Conservation (phyloP, 2,329 filamentous ascomycete species). For the Scorias spongiosa region DNA sequence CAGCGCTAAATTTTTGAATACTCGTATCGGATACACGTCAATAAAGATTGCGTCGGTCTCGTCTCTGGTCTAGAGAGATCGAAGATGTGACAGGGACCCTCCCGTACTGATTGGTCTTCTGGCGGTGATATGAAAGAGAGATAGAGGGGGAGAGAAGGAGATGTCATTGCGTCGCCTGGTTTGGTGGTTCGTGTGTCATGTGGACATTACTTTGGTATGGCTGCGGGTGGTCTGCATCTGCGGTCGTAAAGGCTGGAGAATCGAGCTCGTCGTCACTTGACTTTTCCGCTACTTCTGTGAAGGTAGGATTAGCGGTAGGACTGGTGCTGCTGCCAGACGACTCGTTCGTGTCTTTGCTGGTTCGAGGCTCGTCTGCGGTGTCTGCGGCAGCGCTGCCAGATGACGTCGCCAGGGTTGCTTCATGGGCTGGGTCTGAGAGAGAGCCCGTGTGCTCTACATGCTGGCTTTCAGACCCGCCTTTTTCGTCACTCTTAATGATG, state of each 20-base stretch:
- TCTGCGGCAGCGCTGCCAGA: not conserved
- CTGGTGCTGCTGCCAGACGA: not conserved
- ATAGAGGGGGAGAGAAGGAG: not conserved
- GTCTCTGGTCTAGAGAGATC: too few relatives aligned
- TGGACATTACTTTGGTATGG: not conserved
- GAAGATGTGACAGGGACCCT: too few relatives aligned
- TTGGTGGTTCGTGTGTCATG: not conserved
- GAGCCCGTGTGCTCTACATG: constrained; percentile 22
- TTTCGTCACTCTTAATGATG: constrained; percentile 57
- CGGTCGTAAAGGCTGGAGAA: not conserved
- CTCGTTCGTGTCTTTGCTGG: not conserved
- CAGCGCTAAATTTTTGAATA: too few relatives aligned
- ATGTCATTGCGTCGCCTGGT: not conserved
- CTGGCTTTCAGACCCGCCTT: constrained; percentile 22
- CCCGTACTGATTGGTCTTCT: too few relatives aligned
- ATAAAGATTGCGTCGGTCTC: too few relatives aligned
- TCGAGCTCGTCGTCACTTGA: not conserved
- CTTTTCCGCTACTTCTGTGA: not conserved
- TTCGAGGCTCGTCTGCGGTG: not conserved
- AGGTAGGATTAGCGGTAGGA: not conserved
- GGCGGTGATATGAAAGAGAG: too few relatives aligned
- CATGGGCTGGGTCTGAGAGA: not conserved
- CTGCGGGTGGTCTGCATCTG: not conserved
- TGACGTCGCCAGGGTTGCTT: not conserved
- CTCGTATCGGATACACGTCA: too few relatives aligned